A percentile compares a stretch with the other conserved stretches of the same genome.
Conservation (phyloP, 805 yeast species). For the Barnettozyma sucrosica region DNA sequence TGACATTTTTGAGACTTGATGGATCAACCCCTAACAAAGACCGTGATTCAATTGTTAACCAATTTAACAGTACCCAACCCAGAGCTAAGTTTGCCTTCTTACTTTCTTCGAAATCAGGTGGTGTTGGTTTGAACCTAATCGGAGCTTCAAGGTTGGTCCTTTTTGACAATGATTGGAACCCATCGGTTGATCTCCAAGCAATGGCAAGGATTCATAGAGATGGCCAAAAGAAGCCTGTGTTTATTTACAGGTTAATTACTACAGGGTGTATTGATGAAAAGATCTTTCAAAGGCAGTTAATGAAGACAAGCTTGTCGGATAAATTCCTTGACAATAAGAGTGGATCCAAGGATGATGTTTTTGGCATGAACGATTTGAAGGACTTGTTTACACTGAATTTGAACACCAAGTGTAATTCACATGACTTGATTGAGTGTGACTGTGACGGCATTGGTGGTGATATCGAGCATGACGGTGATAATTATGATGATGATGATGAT, state of each 20-base stretch:
- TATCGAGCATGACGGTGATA: slow-evolving; percentile 7
- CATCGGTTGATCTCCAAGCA: slow-evolving; percentile 86
- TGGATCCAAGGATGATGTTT: slow-evolving; percentile 54
- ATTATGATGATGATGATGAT: slow-evolving; percentile 12
- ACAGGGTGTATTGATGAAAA: slow-evolving; percentile 93
- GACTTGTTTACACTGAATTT: slow-evolving; percentile 63
- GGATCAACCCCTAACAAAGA: slow-evolving; percentile 71
- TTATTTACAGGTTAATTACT: slow-evolving; percentile 74
- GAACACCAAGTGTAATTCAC: slow-evolving; percentile 60
- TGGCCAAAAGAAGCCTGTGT: slow-evolving; percentile 78
- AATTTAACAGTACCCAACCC: slow-evolving; percentile 37
- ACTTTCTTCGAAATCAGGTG: slow-evolving; percentile 88
- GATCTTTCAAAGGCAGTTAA: slow-evolving; percentile 84
- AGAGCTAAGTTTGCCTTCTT: slow-evolving; percentile 52
- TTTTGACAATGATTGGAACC: slow-evolving; percentile 97
- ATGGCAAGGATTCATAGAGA: slow-evolving; percentile 95
- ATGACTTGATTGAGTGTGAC: slow-evolving; percentile 63
- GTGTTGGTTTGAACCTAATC: slow-evolving; percentile 81
- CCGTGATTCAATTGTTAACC: slow-evolving; percentile 59
- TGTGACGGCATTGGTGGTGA: slow-evolving; percentile 54
- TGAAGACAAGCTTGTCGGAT: slow-evolving; percentile 74
- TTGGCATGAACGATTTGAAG: slow-evolving; percentile 60
- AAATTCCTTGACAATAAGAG: slow-evolving; percentile 48
- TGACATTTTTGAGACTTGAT: slow-evolving; percentile 63
- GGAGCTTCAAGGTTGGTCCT: slow-evolving; percentile 86